Conservation (phyloP, 176 grass and related monocot species). For the Avena eriantha region DNA sequence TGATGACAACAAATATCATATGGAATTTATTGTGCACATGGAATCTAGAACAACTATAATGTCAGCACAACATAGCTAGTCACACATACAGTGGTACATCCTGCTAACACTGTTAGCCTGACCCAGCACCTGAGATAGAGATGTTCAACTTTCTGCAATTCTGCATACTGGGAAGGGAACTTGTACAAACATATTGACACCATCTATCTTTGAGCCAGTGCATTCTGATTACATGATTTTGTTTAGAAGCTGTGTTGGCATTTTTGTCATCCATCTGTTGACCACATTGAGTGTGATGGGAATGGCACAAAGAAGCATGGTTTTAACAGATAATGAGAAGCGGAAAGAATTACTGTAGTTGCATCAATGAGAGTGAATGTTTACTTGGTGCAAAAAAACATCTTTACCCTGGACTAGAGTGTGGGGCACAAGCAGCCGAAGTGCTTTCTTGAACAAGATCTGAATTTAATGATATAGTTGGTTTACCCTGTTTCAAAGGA, state of each 20-base stretch:
- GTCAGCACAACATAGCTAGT: background rate
- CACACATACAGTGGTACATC: background rate
- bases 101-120: background rate
- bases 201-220: background rate
- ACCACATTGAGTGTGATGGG: background rate
- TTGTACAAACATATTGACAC: background rate
- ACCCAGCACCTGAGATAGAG: background rate
- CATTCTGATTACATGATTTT: slow-evolving; percentile 12
- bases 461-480: background rate
- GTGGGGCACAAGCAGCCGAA: background rate
- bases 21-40: slow-evolving; percentile 17
- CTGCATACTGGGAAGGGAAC: background rate
- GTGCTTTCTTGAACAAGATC: background rate
- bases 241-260: background rate
- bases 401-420: background rate
- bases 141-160: background rate
- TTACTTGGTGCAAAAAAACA: background rate
- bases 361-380: background rate
- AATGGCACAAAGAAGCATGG: background rate
- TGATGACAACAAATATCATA: slow-evolving; percentile 6
- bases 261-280: background rate
- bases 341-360: background rate
- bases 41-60: slow-evolving; percentile 13
- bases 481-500: background rate
- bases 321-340: background rate